These are phyloP conservation scores for Alternaria sp. DNA, from an alignment of 2,329 filamentous ascomycete species.

Conservation along the genomic window DNA sequence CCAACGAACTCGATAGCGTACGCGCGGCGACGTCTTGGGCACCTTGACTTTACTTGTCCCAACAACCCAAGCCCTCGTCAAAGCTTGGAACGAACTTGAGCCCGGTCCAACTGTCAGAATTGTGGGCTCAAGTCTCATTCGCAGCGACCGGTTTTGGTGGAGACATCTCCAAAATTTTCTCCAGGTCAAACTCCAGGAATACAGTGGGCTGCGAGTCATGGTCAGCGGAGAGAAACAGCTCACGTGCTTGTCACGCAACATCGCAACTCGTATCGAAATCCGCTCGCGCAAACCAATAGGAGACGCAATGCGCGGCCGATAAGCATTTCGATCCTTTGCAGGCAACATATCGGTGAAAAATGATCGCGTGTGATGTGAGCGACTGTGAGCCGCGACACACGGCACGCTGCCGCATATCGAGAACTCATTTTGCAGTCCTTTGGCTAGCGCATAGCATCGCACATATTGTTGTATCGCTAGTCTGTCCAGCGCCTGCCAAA, in stretches of 20 bases:
- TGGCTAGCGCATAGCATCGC: neutral
- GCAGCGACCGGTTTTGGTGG: constrained; percentile 10
- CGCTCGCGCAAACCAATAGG: neutral
- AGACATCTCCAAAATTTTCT: constrained; percentile 16
- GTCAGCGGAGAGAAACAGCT: constrained; percentile 1
- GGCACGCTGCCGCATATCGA: neutral
- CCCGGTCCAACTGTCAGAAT: constrained; percentile 5
- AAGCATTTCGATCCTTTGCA: neutral
- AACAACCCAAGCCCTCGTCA: constrained; percentile 13
- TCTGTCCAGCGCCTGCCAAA: neutral
- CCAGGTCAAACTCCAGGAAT: constrained; percentile 9
- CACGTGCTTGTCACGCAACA: constrained; percentile 6
- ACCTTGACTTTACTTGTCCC: constrained; percentile 18
- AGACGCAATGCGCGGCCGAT: neutral
- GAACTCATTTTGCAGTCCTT: neutral
- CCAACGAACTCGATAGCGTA: constrained; percentile 9
- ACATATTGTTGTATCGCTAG: neutral
- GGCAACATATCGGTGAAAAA: neutral
- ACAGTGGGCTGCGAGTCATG: constrained; percentile 1
- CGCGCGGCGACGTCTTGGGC: constrained; percentile 16
- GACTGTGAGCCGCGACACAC: neutral
- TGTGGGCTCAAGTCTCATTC: constrained; percentile 1
- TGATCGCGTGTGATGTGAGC: neutral
- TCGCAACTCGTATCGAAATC: neutral
- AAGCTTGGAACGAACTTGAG: constrained; percentile 10